A percentile compares a stretch with the other conserved stretches of the same genome.
Evolutionary conservation across 1,284 basidiomycete genomes (phyloP).

Genomic region (Cutaneotrichosporon mucoides): DNA sequence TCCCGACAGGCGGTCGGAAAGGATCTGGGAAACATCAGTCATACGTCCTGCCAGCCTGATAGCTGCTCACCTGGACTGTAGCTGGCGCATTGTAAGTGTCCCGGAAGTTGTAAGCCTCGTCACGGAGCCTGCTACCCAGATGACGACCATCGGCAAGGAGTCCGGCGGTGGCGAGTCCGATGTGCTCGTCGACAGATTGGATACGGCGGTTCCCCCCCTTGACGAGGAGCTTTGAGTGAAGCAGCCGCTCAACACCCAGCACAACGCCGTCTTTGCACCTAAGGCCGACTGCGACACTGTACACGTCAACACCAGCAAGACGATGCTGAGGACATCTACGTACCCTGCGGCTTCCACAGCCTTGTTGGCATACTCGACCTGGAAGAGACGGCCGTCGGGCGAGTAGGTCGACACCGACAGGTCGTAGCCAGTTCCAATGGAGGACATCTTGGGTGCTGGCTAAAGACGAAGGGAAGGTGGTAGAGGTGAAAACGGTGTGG

Average conservation of each 20-base stretch:
- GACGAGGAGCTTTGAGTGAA: conserved; percentile 95
- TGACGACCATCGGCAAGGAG: conserved; percentile 91
- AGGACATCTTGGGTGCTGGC: conserved; percentile 64
- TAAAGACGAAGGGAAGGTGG: background rate
- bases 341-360: conserved; percentile 97
- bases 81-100: conserved; percentile 71
- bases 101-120: conserved; percentile 75
- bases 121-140: conserved; percentile 75
- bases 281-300: conserved; percentile 82
- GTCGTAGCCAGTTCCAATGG: conserved; percentile 98
- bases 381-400: conserved; percentile 96
- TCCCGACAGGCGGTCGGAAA: conserved; percentile 75
- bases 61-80: conserved; percentile 66
- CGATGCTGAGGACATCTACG: conserved; percentile 19
- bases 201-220: conserved; percentile 91
- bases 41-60: background rate
- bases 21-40: conserved; percentile 1
- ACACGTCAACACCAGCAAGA: conserved; percentile 1
- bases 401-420: conserved; percentile 98
- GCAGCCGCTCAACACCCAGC: conserved; percentile 92
- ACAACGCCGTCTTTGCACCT: conserved; percentile 91
- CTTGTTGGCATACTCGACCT: conserved; percentile 98
- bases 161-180: conserved; percentile 89
- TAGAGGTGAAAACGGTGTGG: too few species aligned
- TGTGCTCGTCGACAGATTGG: conserved; percentile 86